Percentiles rank a stretch among this genome's conserved stretches.
Evolutionary conservation across 1,284 basidiomycete genomes (phyloP).

Genomic region (Papiliotrema flavescens): DNA sequence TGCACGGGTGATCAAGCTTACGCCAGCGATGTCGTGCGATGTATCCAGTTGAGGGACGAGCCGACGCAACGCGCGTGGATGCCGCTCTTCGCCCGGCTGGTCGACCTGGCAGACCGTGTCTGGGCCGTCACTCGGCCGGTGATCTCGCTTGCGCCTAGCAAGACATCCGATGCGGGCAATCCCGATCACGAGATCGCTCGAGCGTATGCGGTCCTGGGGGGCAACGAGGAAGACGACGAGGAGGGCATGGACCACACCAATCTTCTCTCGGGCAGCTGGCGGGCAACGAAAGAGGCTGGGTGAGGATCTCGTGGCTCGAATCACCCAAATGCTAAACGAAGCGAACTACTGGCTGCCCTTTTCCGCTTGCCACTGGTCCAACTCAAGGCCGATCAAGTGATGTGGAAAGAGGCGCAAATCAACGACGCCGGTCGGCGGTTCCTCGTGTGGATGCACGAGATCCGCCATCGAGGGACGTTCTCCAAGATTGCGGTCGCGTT

Average conservation of each 20-base stretch:
- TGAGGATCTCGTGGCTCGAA: constrained; percentile 14
- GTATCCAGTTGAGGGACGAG: constrained; percentile 11
- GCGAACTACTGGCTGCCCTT: constrained; percentile 38
- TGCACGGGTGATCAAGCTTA: neutral
- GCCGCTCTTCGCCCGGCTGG: constrained; percentile 23
- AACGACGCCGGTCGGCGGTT: constrained; percentile 32
- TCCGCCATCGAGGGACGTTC: constrained; percentile 48
- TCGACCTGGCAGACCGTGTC: constrained; percentile 27
- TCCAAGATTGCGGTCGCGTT: constrained; percentile 41
- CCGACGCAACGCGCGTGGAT: constrained; percentile 19
- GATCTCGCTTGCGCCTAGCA: constrained; percentile 31
- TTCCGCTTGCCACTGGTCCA: constrained; percentile 20
- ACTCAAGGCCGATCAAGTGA: constrained; percentile 4
- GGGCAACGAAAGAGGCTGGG: constrained; percentile 46
- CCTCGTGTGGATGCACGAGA: constrained; percentile 45
- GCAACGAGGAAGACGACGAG: constrained; percentile 25
- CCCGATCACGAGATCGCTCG: constrained; percentile 47
- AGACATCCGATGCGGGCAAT: constrained; percentile 10
- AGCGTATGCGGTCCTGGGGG: constrained; percentile 39
- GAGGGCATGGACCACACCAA: constrained; percentile 36
- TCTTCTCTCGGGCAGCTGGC: constrained; percentile 46
- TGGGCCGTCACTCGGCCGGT: constrained; percentile 42
- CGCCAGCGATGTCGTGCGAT: constrained; percentile 29
- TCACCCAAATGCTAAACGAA: neutral
- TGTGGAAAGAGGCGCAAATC: constrained; percentile 36